Base-by-base conservation (phyloP, 2,329 filamentous ascomycete species). In the Akanthomyces uredinophilus region DNA sequence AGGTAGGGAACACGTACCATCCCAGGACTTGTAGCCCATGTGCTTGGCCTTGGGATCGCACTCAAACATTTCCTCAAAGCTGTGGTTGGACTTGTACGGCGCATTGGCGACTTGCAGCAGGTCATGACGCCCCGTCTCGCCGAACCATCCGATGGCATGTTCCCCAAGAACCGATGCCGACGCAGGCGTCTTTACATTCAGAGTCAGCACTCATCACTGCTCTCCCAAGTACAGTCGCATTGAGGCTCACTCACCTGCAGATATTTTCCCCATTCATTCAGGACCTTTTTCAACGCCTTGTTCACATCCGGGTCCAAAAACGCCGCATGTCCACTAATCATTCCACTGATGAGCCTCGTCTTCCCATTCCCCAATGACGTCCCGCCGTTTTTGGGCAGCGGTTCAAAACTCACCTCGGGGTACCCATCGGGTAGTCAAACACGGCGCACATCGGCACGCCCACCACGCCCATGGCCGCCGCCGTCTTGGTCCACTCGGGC, bases 21-120 rank as follows among this genome's bases (percentile, higher is more conserved):
- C 87, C 88, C 88, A 90, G 0, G 85, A 88, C 61, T 78, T 83
- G 75, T 78, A 90, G n/a, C 88, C 87, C 65, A 83, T 79, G 69
- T 87, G 70, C 66, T 81, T 74, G 5, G 77, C 76, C 0, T 69
- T 73, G 0, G 85, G 80, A 46, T 89, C 82, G 69, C 87, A 89
- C 20, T 80, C 66, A 70, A 83, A 89, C 69, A 88, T 78, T 24
- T 87, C 79, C 63, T 87, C 81, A 64, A 88, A 88, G 53, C 72
- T 77, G 68, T 79, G 70, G 22, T 66, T 62, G 0, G 80, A 76
- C 59, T 74, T 67, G 29, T 73, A 69, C 0, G 81, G 78, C 14
- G 74, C 74, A 64, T 84, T 83, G 69, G 81, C 80, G 1, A 83
- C 80, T 49, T 78, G 71, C 74, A 83, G 77, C 4, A 86, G 69